Conservation (phyloP, 2,329 filamentous ascomycete genomes). For the Helminthosporium solani region DNA sequence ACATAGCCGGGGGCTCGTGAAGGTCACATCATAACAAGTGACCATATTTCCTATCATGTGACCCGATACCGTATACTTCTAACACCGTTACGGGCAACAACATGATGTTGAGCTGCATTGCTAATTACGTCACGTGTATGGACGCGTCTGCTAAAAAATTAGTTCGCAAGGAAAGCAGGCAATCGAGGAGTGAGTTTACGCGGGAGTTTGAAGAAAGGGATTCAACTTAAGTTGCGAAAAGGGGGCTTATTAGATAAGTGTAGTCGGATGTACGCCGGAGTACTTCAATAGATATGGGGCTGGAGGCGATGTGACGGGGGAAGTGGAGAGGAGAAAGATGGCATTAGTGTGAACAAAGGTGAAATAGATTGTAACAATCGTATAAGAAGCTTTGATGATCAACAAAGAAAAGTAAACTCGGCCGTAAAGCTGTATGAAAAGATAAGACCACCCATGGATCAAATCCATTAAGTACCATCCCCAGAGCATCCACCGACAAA, state of each 20-base stretch:
- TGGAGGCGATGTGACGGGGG: neutral
- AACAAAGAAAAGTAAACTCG: too few relatives aligned
- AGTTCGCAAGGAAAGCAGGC: neutral
- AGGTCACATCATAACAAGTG: too few relatives aligned
- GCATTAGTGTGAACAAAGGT: too few relatives aligned
- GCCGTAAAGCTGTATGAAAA: too few relatives aligned
- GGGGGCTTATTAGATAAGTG: constrained; percentile 8
- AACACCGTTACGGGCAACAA: constrained; percentile 3
- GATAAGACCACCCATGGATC: too few relatives aligned
- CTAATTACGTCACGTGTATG: constrained; percentile 4
- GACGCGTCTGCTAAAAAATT: constrained; percentile 1
- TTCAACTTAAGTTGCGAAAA: neutral
- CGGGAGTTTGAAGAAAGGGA: constrained; percentile 3
- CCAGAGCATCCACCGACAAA: too few relatives aligned
- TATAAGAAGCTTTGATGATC: too few relatives aligned
- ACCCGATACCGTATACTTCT: too few relatives aligned
- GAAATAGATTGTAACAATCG: too few relatives aligned
- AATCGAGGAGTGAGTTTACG: constrained; percentile 2
- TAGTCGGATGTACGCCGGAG: constrained; percentile 13
- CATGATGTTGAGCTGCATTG: neutral
- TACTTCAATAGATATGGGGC: constrained; percentile 11
- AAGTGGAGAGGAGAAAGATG: neutral
- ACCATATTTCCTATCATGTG: too few relatives aligned
- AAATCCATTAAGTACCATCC: too few relatives aligned
- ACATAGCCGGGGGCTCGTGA: too few relatives aligned